A percentile compares a stretch with the other conserved stretches of the same genome.
phyloP scores from a whole-genome alignment of 257 asterid species.

The Nicotiana obtusifolia region DNA sequence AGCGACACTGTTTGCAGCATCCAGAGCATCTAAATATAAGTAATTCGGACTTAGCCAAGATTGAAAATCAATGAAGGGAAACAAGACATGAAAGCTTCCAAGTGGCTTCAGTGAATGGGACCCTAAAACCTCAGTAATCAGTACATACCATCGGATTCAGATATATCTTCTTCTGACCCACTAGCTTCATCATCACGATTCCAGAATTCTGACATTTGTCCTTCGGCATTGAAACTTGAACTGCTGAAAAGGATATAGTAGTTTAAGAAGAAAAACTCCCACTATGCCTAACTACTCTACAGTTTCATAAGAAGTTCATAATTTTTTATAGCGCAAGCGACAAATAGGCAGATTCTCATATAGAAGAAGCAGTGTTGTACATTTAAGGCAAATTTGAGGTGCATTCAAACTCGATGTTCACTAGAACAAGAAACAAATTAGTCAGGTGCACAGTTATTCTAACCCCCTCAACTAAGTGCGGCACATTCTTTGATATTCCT shows the following conservation, averaged over 20 bases:
- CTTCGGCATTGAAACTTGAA: constrained; percentile 31
- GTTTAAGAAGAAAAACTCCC: not conserved
- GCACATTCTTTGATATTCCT: not conserved
- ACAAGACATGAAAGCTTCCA: constrained; percentile 5
- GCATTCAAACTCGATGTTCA: not conserved
- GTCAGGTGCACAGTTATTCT: constrained; percentile 4
- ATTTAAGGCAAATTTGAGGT: not conserved
- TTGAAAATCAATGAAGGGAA: constrained; percentile 8
- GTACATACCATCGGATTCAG: constrained; percentile 80
- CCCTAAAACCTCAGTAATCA: not conserved
- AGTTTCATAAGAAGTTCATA: not conserved
- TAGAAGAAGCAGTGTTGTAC: too few relatives aligned
- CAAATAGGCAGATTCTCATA: too few relatives aligned
- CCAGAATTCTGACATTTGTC: constrained; percentile 80
- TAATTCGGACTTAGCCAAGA: constrained; percentile 4
- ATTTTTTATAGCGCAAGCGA: not conserved
- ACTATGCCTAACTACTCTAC: not conserved
- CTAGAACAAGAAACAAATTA: not conserved
- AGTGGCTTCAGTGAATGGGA: constrained; percentile 6
- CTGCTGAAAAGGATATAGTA: not conserved
- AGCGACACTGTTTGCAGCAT: constrained; percentile 33
- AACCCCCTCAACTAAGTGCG: not conserved
- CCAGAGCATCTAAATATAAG: constrained; percentile 41
- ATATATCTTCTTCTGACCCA: constrained; percentile 86
- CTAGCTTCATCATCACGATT: constrained; percentile 73